Evolutionary conservation across 495 filamentous ascomycete species (phyloP).

Genomic region (Lasiosphaeria ovina): DNA sequence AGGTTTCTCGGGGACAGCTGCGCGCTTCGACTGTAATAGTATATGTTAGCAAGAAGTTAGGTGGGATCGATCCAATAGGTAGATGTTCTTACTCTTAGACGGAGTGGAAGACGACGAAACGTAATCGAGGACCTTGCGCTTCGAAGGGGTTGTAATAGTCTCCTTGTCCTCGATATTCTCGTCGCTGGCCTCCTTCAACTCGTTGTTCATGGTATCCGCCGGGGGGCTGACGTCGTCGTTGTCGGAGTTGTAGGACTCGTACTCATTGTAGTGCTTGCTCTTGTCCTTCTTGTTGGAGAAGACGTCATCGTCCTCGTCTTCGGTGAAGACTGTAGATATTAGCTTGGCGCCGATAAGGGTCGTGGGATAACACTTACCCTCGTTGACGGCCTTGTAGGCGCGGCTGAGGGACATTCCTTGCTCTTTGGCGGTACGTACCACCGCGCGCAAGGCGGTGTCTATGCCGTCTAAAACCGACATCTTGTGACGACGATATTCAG

Average conservation of each 20-base stretch:
- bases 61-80: conserved; percentile 1
- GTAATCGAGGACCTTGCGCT: not conserved
- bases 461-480: not conserved
- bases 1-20: conserved; percentile 8
- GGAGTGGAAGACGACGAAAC: not conserved
- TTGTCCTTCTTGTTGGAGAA: no score
- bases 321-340: no score
- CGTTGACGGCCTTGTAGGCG: not conserved
- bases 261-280: no score
- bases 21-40: conserved; percentile 9
- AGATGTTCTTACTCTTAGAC: conserved; percentile 11
- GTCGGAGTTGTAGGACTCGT: no score
- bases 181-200: not conserved
- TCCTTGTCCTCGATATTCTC: not conserved
- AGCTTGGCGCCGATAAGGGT: not conserved
- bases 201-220: no score
- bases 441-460: not conserved
- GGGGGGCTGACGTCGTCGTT: no score
- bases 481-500: not conserved
- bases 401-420: not conserved
- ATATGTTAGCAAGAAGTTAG: conserved; percentile 11
- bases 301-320: no score
- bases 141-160: no score
- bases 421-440: not conserved
- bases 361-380: not conserved